Percentiles rank a stretch among this genome's conserved stretches.
These are phyloP conservation scores for Bauhinia variegata DNA, from an alignment of 306 rosid species.

Conservation along the genomic window DNA sequence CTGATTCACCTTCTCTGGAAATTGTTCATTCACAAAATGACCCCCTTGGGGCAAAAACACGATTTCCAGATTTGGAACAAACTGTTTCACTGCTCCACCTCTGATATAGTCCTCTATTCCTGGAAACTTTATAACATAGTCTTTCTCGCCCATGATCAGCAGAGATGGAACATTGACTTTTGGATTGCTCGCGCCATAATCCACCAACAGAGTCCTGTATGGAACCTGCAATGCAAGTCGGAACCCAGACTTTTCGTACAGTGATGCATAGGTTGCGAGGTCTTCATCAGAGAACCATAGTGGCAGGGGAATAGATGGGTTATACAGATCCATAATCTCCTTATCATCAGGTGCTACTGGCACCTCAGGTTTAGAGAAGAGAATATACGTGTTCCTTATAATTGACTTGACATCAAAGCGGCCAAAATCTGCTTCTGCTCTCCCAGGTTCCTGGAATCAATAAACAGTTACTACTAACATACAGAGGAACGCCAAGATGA, in stretches of 20 bases:
- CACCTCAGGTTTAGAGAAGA: conserved; percentile 58
- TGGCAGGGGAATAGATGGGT: conserved; percentile 58
- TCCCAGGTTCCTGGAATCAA: conserved; percentile 48
- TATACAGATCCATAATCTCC: conserved; percentile 66
- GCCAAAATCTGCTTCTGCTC: conserved; percentile 63
- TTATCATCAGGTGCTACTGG: conserved; percentile 53
- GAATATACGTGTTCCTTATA: conserved; percentile 56
- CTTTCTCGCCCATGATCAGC: conserved; percentile 58
- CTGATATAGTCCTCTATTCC: conserved; percentile 52
- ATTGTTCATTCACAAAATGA: conserved; percentile 61
- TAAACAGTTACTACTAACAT: neutral
- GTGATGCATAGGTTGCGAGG: conserved; percentile 54
- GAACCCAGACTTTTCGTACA: conserved; percentile 63
- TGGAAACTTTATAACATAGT: conserved; percentile 49
- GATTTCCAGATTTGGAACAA: conserved; percentile 55
- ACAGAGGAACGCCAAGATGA: neutral
- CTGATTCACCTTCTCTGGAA: conserved; percentile 56
- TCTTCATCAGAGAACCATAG: conserved; percentile 66
- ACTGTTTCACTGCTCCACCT: conserved; percentile 47
- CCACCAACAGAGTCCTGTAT: conserved; percentile 42
- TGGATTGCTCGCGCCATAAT: conserved; percentile 41
- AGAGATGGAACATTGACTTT: conserved; percentile 43
- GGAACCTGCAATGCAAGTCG: conserved; percentile 56
- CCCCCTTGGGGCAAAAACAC: conserved; percentile 46
- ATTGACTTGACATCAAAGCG: conserved; percentile 59